These are phyloP conservation scores for Sugiyamaella pinicola DNA, from an alignment of 1,139 yeast species.

Conservation along the genomic window DNA sequence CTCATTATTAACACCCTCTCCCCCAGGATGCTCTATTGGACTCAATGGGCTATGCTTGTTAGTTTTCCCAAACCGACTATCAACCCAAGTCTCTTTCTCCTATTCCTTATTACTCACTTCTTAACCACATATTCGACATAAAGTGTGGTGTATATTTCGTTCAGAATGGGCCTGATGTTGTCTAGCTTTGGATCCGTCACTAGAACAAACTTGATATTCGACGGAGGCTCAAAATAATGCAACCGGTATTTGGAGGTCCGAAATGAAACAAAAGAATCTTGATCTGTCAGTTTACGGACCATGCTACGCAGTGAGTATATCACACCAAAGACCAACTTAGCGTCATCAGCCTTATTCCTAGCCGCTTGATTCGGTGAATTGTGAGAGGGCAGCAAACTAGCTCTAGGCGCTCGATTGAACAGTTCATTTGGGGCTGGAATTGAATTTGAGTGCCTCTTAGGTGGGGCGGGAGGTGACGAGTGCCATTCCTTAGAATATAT, in stretches of 20 bases:
- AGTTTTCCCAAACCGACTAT: no score
- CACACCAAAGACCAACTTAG: conserved; percentile 86
- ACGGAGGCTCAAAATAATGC: conserved; percentile 77
- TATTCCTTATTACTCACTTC: conserved; percentile 46
- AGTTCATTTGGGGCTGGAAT: conserved; percentile 15
- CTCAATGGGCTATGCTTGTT: conserved; percentile 37
- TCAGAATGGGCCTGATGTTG: conserved; percentile 60
- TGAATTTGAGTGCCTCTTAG: conserved; percentile 30
- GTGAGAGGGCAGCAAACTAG: conserved; percentile 18
- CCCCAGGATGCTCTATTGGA: conserved; percentile 43
- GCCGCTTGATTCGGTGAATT: conserved; percentile 39
- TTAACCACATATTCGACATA: conserved; percentile 71
- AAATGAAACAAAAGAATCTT: conserved; percentile 63
- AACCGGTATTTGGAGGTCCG: conserved; percentile 74
- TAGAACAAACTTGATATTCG: conserved; percentile 74
- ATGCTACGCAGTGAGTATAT: conserved; percentile 77
- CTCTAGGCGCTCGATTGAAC: conserved; percentile 14
- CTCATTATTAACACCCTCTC: conserved; percentile 45
- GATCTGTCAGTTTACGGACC: conserved; percentile 59
- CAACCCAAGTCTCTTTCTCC: background rate
- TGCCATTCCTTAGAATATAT: conserved; percentile 42
- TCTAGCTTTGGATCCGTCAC: conserved; percentile 69
- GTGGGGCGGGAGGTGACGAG: conserved; percentile 15
- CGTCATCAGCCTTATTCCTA: conserved; percentile 51
- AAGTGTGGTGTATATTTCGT: conserved; percentile 66